phyloP scores from a whole-genome alignment of 2,329 filamentous ascomycete species.

The Beauveria rudraprayagi region DNA sequence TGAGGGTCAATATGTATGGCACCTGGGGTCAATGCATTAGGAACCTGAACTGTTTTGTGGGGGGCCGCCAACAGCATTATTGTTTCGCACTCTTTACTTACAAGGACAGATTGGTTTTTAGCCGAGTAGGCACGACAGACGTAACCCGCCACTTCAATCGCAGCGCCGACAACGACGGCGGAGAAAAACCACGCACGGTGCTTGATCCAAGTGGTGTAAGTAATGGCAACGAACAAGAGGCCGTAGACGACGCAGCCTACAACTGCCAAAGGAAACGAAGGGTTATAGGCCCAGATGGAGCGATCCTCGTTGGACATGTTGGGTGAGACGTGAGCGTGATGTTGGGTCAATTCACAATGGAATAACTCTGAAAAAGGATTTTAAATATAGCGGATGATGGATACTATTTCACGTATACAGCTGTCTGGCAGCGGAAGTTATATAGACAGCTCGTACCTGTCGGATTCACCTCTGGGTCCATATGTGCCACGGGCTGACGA shows the following conservation, averaged over 20 bases:
- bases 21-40: conserved; percentile 15
- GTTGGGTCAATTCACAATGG: not conserved
- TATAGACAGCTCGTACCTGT: not conserved
- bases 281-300: conserved; percentile 35
- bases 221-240: conserved; percentile 28
- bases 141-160: conserved; percentile 36
- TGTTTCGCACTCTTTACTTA: conserved; percentile 14
- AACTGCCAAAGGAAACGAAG: conserved; percentile 34
- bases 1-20: conserved; percentile 30
- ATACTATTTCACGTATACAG: not conserved
- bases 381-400: no score
- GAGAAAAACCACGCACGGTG: conserved; percentile 36
- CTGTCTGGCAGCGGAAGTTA: not conserved
- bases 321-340: not conserved
- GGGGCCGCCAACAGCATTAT: not conserved
- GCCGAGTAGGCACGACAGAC: conserved; percentile 29
- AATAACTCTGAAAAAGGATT: not conserved
- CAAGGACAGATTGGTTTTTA: conserved; percentile 26
- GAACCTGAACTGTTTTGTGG: not conserved
- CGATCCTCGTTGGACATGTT: conserved; percentile 20
- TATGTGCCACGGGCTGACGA: not conserved
- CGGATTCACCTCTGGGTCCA: not conserved
- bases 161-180: conserved; percentile 32
- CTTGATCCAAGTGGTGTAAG: conserved; percentile 33
- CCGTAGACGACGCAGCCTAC: conserved; percentile 33